Evolutionary conservation across 1,284 basidiomycete species (phyloP), one percentile per base, ranked within the genome.

Genomic region (Tilletia indica): DNA sequence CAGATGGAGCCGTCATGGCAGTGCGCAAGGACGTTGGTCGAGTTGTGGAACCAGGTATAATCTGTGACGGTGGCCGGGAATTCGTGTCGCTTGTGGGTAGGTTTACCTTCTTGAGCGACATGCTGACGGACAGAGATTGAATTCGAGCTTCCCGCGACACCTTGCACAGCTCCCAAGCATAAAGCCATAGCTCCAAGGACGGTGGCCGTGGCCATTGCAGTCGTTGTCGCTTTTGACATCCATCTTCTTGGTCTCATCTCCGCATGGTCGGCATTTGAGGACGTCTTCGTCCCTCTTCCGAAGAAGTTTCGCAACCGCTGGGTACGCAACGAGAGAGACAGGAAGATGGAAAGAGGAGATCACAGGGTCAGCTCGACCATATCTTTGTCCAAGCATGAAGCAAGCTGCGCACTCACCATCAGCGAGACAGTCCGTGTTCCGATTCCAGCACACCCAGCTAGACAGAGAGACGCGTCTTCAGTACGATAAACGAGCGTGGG

Each of bases 21-120:
- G 38, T 93, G 91, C 42, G 93, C 90, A 31, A 99, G 89, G 69
- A 98, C 89, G 0, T 93, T 94, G 88, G 93, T 83, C 4, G 82
- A 86, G 54, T 78, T 73, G 14, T 82, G 76, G 84, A 96, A 94
- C 86, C 95, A 98, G n/a, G 90, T 86, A 78, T 93, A 89, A 80
- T 94, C 92, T 8, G 88, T 84, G 34, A 97, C 87, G 38, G 86
- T 82, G n/a, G 88, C 87, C 0, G 88, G 86, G 86, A 97, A 97
- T 67, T 90, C 86, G 61, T 64, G 61, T 9, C 61, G 34, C 36
- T 64, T 64, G 36, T 64, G 61, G 12, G 61, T 39, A 4, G 61
- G 61, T 19, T 21, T 11, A n/a, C 61, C 61, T 8, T 4, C 36
- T n/a, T 64, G 34, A 8, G 36, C 19, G 4, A 14, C n/a, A 45